Percentiles rank a stretch among this genome's conserved stretches.
phyloP scores from a whole-genome alignment of 345 rosid species.

The Firmiana major region DNA sequence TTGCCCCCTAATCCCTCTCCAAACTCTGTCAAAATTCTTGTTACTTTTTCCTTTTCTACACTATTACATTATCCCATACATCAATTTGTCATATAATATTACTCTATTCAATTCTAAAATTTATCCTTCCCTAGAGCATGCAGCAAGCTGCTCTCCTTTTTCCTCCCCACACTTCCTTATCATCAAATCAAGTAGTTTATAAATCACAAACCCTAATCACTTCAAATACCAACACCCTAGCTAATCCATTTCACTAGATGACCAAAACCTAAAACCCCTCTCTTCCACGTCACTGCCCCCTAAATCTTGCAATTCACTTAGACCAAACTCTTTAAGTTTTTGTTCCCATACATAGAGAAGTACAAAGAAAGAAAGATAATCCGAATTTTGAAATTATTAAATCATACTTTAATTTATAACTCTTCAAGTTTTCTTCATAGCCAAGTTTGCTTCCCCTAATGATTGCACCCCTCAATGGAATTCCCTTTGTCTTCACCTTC shows the following conservation, averaged over 20 bases:
- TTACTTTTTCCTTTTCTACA: slow-evolving; percentile 19
- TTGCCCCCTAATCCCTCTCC: slow-evolving; percentile 76
- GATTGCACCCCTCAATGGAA: slow-evolving; percentile 17
- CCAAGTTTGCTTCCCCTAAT: slow-evolving; percentile 18
- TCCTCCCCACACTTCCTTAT: neutral
- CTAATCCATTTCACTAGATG: slow-evolving; percentile 27
- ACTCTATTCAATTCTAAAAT: slow-evolving; percentile 17
- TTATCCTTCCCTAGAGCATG: slow-evolving; percentile 32
- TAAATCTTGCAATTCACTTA: slow-evolving; percentile 13
- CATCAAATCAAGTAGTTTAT: slow-evolving; percentile 5
- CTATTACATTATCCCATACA: slow-evolving; percentile 22
- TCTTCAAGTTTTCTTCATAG: neutral
- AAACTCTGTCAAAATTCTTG: slow-evolving; percentile 53
- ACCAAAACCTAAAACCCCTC: neutral
- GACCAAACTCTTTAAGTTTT: neutral
- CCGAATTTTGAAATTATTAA: too few species aligned
- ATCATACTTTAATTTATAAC: too few species aligned
- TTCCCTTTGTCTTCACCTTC: slow-evolving; percentile 26
- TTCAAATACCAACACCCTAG: neutral
- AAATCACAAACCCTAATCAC: neutral
- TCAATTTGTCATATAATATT: slow-evolving; percentile 10
- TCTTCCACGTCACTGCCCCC: neutral
- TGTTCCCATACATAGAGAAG: too few species aligned
- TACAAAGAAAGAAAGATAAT: too few species aligned
- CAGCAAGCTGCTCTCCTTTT: slow-evolving; percentile 28